phyloP scores from a whole-genome alignment of 257 asterid species.

The Nicotiana noctiflora region DNA sequence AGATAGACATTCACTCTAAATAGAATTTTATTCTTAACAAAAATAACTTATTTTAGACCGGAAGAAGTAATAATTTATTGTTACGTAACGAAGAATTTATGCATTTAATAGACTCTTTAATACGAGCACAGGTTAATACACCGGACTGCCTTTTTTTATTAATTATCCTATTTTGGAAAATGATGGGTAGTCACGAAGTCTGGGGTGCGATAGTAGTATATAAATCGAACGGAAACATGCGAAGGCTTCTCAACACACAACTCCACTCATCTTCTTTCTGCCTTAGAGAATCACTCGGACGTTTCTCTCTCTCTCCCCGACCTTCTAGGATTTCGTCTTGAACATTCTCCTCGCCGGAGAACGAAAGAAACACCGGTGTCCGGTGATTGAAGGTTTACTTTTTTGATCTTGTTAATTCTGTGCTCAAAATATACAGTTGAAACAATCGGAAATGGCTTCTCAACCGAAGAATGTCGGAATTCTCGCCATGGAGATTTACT shows the following conservation, averaged over 20 bases:
- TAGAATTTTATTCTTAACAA: no score
- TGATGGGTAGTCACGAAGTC: constrained; percentile 37
- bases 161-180: background rate
- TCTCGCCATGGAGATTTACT: constrained; percentile 90
- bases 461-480: constrained; percentile 81
- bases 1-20: no score
- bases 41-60: no score
- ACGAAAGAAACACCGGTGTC: background rate
- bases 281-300: constrained; percentile 5
- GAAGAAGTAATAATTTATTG: no score
- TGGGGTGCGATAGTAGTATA: constrained; percentile 28
- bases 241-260: constrained; percentile 5
- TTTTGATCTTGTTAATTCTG: background rate
- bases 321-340: constrained; percentile 14
- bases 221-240: constrained; percentile 13
- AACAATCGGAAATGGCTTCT: constrained; percentile 33
- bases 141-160: fast-evolving
- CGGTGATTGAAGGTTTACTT: background rate
- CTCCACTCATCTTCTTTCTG: constrained; percentile 12
- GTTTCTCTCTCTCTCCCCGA: background rate
- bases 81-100: no score
- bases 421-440: constrained; percentile 11
- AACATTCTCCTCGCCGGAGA: background rate
- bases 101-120: no score
- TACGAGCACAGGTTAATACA: no score